Percentiles rank a stretch among this genome's conserved stretches.
These are phyloP conservation scores for Ajuga reptans DNA, from an alignment of 305 asterid species.

Conservation along the genomic window DNA sequence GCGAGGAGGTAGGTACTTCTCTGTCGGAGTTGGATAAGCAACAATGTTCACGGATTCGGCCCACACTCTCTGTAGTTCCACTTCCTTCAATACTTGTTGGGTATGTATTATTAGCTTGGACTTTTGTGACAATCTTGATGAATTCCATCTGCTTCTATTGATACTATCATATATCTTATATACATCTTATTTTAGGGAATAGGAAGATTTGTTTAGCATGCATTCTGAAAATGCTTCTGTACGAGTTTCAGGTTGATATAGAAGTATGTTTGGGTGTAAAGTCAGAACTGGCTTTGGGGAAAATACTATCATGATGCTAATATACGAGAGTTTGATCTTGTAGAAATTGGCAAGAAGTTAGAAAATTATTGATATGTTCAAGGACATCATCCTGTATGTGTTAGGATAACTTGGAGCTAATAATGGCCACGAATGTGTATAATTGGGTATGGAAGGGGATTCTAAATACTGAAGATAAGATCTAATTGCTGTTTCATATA, in stretches of 20 bases:
- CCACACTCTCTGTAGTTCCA: constrained; percentile 84
- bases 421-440: not conserved
- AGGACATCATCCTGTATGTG: not conserved
- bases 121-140: not conserved
- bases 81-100: constrained; percentile 97
- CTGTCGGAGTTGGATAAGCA: constrained; percentile 72
- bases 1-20: constrained; percentile 54
- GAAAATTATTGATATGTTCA: not conserved
- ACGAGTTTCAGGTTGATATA: not conserved
- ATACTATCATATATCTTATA: not conserved
- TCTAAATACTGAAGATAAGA: not conserved
- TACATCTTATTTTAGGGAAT: not conserved
- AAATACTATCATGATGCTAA: not conserved
- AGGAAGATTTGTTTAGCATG: not conserved
- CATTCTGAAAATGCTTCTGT: not conserved
- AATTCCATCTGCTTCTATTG: constrained; percentile 1
- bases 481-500: not conserved
- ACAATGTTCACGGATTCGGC: constrained; percentile 55
- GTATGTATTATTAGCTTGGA: constrained; percentile 39
- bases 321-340: not conserved
- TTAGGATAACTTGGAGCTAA: constrained; percentile 1
- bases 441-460: not conserved
- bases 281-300: not conserved
- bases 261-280: not conserved
- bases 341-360: not conserved